phyloP scores from a whole-genome alignment of 768 basidiomycete genomes.

The Postia placenta region DNA sequence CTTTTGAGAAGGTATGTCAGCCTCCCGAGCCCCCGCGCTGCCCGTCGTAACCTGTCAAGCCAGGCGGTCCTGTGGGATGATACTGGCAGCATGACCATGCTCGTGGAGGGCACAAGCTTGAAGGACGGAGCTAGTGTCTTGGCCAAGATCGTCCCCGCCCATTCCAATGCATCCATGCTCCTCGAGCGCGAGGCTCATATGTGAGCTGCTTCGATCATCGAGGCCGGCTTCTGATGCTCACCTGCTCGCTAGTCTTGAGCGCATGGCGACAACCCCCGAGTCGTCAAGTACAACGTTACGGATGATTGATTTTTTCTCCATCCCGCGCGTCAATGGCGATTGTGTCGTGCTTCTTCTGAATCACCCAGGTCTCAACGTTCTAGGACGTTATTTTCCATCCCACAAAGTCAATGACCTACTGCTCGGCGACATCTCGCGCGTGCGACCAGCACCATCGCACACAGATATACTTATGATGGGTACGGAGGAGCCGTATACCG shows the following conservation, averaged over 20 bases:
- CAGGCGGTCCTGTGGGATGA: slow-evolving; percentile 66
- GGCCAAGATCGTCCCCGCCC: slow-evolving; percentile 69
- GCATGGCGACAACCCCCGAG: slow-evolving; percentile 43
- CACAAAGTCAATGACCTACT: slow-evolving; percentile 62
- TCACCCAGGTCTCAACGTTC: slow-evolving; percentile 63
- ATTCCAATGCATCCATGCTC: slow-evolving; percentile 67
- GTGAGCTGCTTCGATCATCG: slow-evolving; percentile 30
- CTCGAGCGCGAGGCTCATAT: slow-evolving; percentile 70
- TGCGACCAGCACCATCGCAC: slow-evolving; percentile 36
- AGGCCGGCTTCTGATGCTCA: too few species aligned
- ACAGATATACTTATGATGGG: slow-evolving; percentile 47
- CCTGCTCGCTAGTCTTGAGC: slow-evolving; percentile 38
- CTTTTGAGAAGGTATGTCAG: slow-evolving; percentile 55
- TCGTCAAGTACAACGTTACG: slow-evolving; percentile 47
- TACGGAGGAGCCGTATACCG: slow-evolving; percentile 37
- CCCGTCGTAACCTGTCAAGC: not conserved
- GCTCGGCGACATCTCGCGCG: slow-evolving; percentile 45
- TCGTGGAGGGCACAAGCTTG: slow-evolving; percentile 63
- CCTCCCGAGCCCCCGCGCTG: not conserved
- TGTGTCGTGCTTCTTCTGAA: slow-evolving; percentile 66
- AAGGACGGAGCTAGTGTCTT: slow-evolving; percentile 65
- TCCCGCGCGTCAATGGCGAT: slow-evolving; percentile 59
- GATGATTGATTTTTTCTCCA: slow-evolving; percentile 60
- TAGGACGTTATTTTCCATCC: slow-evolving; percentile 66
- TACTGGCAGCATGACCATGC: slow-evolving; percentile 62